These are phyloP conservation scores for Sporothrix brunneoviolacea DNA, from an alignment of 2,329 filamentous ascomycete species.

Conservation along the genomic window DNA sequence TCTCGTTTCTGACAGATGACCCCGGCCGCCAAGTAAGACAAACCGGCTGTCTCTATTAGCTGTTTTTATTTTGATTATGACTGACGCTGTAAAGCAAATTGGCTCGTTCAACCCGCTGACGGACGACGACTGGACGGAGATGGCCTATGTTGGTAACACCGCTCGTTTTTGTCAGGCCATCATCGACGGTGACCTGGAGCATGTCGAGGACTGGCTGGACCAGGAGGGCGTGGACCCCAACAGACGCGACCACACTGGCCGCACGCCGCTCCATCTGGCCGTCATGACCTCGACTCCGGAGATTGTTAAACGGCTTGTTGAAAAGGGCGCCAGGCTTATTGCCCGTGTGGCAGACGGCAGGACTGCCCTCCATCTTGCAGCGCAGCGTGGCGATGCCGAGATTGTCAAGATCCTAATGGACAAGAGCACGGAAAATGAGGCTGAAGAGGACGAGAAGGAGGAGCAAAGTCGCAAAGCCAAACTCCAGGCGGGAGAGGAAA, in stretches of 20 bases:
- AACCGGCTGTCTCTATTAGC: neutral
- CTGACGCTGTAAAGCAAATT: constrained; percentile 33
- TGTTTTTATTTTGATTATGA: neutral
- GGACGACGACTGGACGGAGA: constrained; percentile 80
- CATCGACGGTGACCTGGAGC: constrained; percentile 63
- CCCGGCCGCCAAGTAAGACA: constrained; percentile 59
- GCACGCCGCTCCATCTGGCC: constrained; percentile 73
- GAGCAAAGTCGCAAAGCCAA: constrained; percentile 38
- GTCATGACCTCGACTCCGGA: constrained; percentile 60
- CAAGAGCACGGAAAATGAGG: constrained; percentile 69
- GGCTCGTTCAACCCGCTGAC: constrained; percentile 73
- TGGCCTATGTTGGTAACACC: constrained; percentile 82
- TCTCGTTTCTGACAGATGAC: constrained; percentile 72
- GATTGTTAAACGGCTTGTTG: constrained; percentile 64
- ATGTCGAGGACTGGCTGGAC: constrained; percentile 62
- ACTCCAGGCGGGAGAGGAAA: constrained; percentile 9
- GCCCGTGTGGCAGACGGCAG: constrained; percentile 71
- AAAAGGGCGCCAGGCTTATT: constrained; percentile 65
- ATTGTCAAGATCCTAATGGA: constrained; percentile 68
- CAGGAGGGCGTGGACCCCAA: constrained; percentile 66
- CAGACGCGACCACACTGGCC: constrained; percentile 68
- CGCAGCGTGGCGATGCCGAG: constrained; percentile 58
- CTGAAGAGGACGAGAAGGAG: constrained; percentile 54
- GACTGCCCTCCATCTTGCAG: constrained; percentile 77
- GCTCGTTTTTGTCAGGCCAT: constrained; percentile 74